Base-by-base conservation (phyloP, 2,329 filamentous ascomycete genomes). In the Ceratocystis lukuohia region DNA sequence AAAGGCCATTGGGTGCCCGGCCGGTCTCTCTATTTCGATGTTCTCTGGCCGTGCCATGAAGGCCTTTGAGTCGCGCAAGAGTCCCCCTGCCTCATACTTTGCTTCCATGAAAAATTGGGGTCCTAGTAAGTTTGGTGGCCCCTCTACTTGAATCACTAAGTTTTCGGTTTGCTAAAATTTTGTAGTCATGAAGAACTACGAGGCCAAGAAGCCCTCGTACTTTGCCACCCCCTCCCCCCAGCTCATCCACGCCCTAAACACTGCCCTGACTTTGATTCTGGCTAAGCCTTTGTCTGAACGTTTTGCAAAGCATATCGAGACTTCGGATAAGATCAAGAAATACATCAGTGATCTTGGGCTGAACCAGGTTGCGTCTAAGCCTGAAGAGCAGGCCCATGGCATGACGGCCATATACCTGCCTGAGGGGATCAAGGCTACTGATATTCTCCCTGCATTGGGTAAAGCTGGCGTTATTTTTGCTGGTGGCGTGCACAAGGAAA, bases 381-480 rank as follows among this genome's bases (percentile, higher is more conserved):
- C 89, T 0, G 91, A 93, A 72, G 88, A 96, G 76, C 93, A 97
- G 78, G 91, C 94, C 53, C 93, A 96, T 75, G 91, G 89, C 72
- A 99, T 99, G 94, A 99, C 94, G 2, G 93, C 94, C 67, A 94
- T 99, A 71, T 96, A 94, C 77, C 82, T 99, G 66, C 94, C 94
- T 1, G 90, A 97, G 69, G 87, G 82, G 50, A 79, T 97, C 65
- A 86, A 87, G 71, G 87, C 88, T 37, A 83, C 91, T 1, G 89
- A 96, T 70, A 80, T 99, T 44, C 81, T 99, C 65, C 92, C 94
- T 12, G 91, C 85, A 74, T 79, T 99, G 69, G 77, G 90, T 69
- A 89, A 89, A 79, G 92, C 88, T 76, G 91, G 91, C 37, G 89
- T 99, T 50, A 84, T 99, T 68, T 97, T 97, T 74, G 94, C 94